Base-by-base conservation (phyloP, 768 basidiomycete species). In the Russula virescens region DNA sequence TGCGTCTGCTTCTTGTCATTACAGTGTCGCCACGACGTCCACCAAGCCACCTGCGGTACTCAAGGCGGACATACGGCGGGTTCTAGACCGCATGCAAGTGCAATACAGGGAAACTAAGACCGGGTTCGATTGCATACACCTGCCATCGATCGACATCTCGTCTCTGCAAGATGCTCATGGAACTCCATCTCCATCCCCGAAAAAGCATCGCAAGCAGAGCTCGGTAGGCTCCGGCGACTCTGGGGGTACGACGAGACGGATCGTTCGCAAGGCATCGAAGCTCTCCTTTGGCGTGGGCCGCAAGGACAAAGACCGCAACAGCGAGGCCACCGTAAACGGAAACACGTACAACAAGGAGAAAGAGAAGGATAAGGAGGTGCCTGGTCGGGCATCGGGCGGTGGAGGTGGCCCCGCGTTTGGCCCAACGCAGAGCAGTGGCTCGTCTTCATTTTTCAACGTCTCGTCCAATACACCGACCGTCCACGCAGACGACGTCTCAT, bases 91-190 rank as follows among this genome's bases (percentile, higher is more conserved):
- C 51, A 93, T 98, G 85, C 94, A 95, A 66, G 89, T 99, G 35
- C 92, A 94, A 73, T 94, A 97, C 72, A 83, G 93, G 45, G 90
- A 94, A 73, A 93, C 84, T 68, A 91, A 87, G 75, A 79, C 85
- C 61, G 97, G 96, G 2, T 98, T 93, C 72, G 96, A 99, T 73
- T 99, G 97, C 76, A 90, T 96, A 25, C 94, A 99, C 72, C 75
- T 91, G 34, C 96, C 96, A 0, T 94, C 92, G 31, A 98, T 98
- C 73, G 94, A 97, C 71, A 75, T 98, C 11, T 80, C 88, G 4
- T 88, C 91, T 16, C 79, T 96, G 14, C 81, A 84, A 11, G 73
- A 68, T 19, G 58, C 66, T 14, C 60, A 28, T 0, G n/a, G 14
- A n/a, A 47, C 64, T n/a, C 35, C 71, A 65, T 66, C 68, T 26